Conservation (phyloP, 306 rosid genomes). For the Albizia julibrissin region DNA sequence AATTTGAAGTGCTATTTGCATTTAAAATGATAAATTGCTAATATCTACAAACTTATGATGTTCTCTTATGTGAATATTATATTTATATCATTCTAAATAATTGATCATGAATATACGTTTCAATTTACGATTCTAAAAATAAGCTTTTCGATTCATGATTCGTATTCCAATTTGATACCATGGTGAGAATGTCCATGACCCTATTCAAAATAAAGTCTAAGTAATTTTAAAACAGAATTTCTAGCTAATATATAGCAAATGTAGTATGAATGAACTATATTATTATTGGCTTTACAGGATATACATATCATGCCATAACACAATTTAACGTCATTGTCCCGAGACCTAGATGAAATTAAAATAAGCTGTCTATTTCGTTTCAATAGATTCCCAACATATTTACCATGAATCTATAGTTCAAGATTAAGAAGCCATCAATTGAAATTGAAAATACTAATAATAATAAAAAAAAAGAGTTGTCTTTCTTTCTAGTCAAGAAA, state of each 20-base stretch:
- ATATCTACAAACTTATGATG: too few species aligned
- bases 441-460: too few species aligned
- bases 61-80: too few species aligned
- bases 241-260: background rate
- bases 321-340: background rate
- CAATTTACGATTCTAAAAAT: too few species aligned
- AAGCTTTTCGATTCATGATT: too few species aligned
- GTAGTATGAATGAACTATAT: background rate
- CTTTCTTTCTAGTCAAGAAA: background rate
- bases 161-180: too few species aligned
- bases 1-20: too few species aligned
- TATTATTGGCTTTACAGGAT: background rate
- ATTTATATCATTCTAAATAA: too few species aligned
- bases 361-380: background rate
- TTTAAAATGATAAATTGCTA: too few species aligned
- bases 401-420: too few species aligned
- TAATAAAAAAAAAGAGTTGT: background rate
- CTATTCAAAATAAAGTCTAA: conserved; percentile 4
- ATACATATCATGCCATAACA: background rate
- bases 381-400: background rate
- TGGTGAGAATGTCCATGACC: too few species aligned
- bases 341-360: background rate
- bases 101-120: too few species aligned
- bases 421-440: background rate
- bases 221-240: conserved; percentile 21